A percentile compares a stretch with the other conserved stretches of the same genome.
phyloP scores from a whole-genome alignment of 371 early-diverging fungal genomes.

The Actinomucor elegans region DNA sequence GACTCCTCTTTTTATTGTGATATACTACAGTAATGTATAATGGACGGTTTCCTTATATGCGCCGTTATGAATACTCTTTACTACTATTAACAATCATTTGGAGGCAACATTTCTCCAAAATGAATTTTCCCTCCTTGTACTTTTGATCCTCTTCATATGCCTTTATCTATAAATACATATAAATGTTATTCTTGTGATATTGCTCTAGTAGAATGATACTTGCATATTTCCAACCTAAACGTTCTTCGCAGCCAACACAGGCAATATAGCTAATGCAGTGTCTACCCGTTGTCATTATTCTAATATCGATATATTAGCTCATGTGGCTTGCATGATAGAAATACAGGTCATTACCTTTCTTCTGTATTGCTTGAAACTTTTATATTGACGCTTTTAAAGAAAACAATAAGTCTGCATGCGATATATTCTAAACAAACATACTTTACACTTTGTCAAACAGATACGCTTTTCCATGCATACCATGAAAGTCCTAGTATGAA shows the following conservation, averaged over 20 bases:
- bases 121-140: conserved; percentile 76
- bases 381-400: conserved; percentile 6
- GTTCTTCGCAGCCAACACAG: conserved; percentile 56
- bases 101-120: conserved; percentile 42
- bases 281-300: conserved; percentile 69
- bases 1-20: too few relatives aligned
- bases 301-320: conserved; percentile 28
- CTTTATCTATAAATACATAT: conserved; percentile 38
- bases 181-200: too few relatives aligned
- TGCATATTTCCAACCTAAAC: conserved; percentile 77
- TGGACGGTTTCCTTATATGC: too few relatives aligned
- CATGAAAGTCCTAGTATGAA: conserved; percentile 61
- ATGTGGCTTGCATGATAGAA: conserved; percentile 47
- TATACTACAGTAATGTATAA: too few relatives aligned
- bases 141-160: conserved; percentile 62
- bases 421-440: neutral
- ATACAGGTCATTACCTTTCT: conserved; percentile 8
- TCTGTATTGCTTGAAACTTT: neutral
- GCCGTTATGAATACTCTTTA: neutral
- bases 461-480: conserved; percentile 63
- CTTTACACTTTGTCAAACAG: conserved; percentile 63
- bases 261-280: conserved; percentile 68
- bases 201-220: too few relatives aligned
- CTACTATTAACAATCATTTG: conserved; percentile 1
- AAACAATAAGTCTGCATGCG: neutral